Percentiles rank a stretch among this genome's conserved stretches.
phyloP scores from a whole-genome alignment of 306 rosid species.

The Trichosanthes cucumerina region DNA sequence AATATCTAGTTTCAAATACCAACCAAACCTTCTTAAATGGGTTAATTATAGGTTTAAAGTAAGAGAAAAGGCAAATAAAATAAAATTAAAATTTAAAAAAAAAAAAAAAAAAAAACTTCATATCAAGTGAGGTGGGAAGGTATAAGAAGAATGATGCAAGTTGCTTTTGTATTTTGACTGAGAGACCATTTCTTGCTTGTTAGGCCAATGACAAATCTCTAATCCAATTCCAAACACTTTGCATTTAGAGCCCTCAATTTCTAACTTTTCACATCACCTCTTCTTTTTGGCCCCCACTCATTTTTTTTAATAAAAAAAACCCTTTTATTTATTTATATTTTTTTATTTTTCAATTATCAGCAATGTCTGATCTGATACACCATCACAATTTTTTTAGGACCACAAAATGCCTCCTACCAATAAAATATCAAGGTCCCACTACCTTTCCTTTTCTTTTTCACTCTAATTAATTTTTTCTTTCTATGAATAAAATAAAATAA shows the following conservation, averaged over 20 bases:
- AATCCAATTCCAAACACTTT: neutral
- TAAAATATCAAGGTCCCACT: neutral
- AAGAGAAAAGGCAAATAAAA: neutral
- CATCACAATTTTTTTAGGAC: neutral
- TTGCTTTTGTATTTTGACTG: neutral
- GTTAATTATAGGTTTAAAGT: neutral
- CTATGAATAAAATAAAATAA: neutral
- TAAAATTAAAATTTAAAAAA: neutral
- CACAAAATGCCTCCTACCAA: conserved; percentile 1
- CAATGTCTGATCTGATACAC: neutral
- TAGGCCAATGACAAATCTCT: neutral
- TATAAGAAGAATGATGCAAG: neutral
- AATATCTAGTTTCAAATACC: neutral
- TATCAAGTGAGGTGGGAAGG: neutral
- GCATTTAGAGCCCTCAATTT: neutral
- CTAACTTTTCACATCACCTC: neutral
- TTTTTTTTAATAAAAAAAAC: too few relatives aligned
- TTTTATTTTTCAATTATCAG: neutral
- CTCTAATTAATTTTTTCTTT: neutral
- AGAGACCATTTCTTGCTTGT: conserved; percentile 11
- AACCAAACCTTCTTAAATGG: neutral
- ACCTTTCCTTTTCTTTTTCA: neutral
- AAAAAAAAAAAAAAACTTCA: neutral
- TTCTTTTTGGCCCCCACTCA: neutral
- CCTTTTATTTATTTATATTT: neutral